These are phyloP conservation scores for Neoboletus magnificus DNA, from an alignment of 768 basidiomycete species.

Conservation along the genomic window DNA sequence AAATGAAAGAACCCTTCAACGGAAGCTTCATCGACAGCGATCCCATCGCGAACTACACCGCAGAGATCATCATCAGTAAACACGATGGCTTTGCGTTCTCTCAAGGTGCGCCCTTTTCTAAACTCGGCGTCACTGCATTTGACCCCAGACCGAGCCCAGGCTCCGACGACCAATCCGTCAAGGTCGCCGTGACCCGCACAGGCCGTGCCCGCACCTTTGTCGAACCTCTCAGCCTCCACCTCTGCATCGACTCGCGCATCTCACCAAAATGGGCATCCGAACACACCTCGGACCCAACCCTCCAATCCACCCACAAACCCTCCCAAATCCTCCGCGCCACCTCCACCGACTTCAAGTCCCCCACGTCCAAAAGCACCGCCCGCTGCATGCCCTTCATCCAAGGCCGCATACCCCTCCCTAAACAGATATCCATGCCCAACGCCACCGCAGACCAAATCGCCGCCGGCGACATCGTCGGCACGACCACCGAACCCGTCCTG, in stretches of 20 bases:
- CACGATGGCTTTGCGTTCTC: neutral
- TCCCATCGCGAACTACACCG: neutral
- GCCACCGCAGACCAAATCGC: neutral
- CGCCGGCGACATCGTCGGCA: neutral
- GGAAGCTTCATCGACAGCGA: neutral
- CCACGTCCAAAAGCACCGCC: neutral
- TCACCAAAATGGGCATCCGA: neutral
- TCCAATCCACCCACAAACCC: no score
- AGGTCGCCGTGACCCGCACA: neutral
- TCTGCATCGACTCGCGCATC: neutral
- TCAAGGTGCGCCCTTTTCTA: neutral
- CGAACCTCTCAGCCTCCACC: neutral
- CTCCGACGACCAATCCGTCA: neutral
- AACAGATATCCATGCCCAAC: neutral
- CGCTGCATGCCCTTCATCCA: neutral
- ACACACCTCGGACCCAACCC: no score
- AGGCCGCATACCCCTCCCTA: neutral
- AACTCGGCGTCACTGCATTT: neutral
- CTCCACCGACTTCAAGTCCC: neutral
- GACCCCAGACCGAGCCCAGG: neutral
- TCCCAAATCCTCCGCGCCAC: no score
- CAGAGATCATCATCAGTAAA: neutral
- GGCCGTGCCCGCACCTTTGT: neutral
- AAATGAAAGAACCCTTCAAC: neutral
- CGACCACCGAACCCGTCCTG: neutral